These are phyloP conservation scores for Phytophthora boehmeriae DNA, from an alignment of 352 stramenopile species.

Conservation along the genomic window DNA sequence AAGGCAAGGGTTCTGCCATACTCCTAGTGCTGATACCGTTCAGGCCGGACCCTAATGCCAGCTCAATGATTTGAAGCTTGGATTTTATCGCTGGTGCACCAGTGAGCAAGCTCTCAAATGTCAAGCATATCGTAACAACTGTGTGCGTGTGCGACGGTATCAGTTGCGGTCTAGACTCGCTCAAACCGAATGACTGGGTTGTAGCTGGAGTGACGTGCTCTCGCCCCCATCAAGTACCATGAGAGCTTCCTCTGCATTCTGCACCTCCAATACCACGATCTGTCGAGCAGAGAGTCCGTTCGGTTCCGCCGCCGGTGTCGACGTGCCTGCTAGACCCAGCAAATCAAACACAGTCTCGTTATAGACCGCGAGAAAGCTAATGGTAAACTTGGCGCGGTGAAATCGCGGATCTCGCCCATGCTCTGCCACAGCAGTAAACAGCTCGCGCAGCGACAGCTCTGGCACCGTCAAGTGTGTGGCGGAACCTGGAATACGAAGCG, in stretches of 20 bases:
- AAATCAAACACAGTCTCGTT: slow-evolving; percentile 95
- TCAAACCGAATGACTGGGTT: slow-evolving; percentile 12
- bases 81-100: slow-evolving; percentile 39
- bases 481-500: slow-evolving; percentile 22
- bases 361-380: slow-evolving; percentile 93
- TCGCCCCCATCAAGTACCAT: slow-evolving; percentile 59
- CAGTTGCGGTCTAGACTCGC: slow-evolving; percentile 23
- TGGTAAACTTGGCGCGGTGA: slow-evolving; percentile 60
- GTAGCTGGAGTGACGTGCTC: slow-evolving; percentile 50
- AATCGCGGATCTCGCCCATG: slow-evolving; percentile 41
- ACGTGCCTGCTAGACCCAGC: slow-evolving; percentile 56
- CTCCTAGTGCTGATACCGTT: slow-evolving; percentile 1
- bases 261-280: slow-evolving; percentile 77
- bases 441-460: slow-evolving; percentile 52
- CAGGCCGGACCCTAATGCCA: slow-evolving; percentile 38
- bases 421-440: slow-evolving; percentile 46
- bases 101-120: slow-evolving; percentile 59
- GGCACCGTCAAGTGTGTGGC: slow-evolving; percentile 32
- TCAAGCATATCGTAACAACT: slow-evolving; percentile 68
- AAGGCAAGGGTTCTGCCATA: slow-evolving; percentile 21
- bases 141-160: slow-evolving; percentile 52
- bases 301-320: slow-evolving; percentile 5
- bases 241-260: slow-evolving; percentile 62
- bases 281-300: slow-evolving; percentile 9
- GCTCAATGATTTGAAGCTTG: slow-evolving; percentile 77